Percentiles rank a stretch among this genome's conserved stretches.
phyloP scores from a whole-genome alignment of 345 rosid species.

The Eucalyptus paniculata region DNA sequence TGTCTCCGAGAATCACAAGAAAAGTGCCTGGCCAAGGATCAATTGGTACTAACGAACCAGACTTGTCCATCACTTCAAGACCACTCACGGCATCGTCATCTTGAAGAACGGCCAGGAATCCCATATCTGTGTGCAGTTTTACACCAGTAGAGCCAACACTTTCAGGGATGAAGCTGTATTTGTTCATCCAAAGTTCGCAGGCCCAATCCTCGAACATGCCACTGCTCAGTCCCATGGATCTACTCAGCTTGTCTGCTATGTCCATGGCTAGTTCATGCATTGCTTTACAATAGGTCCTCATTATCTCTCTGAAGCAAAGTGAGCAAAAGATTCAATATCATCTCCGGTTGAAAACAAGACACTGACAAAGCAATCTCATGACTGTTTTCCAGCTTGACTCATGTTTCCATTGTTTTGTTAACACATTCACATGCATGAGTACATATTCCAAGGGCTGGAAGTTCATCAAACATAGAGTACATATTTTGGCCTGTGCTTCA shows the following conservation, averaged over 20 bases:
- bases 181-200: slow-evolving; percentile 76
- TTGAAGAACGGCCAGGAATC: slow-evolving; percentile 80
- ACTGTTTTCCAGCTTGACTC: not conserved
- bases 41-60: slow-evolving; percentile 36
- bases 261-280: slow-evolving; percentile 34
- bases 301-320: slow-evolving; percentile 28
- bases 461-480: not conserved
- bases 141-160: slow-evolving; percentile 59
- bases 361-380: not conserved
- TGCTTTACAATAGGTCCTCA: slow-evolving; percentile 50
- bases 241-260: slow-evolving; percentile 36
- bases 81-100: slow-evolving; percentile 80
- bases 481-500: not conserved
- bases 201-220: slow-evolving; percentile 50
- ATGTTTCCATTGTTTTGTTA: not conserved
- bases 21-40: slow-evolving; percentile 64
- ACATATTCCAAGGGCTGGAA: not conserved
- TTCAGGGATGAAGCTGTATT: slow-evolving; percentile 70
- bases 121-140: slow-evolving; percentile 71
- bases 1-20: slow-evolving; percentile 75
- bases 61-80: slow-evolving; percentile 60
- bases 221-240: slow-evolving; percentile 28
- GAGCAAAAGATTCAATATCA: not conserved
- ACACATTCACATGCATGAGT: not conserved
- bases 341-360: not conserved